Base-by-base conservation (phyloP, 2,329 filamentous ascomycete species). In the Cladosporium sphaerospermum region DNA sequence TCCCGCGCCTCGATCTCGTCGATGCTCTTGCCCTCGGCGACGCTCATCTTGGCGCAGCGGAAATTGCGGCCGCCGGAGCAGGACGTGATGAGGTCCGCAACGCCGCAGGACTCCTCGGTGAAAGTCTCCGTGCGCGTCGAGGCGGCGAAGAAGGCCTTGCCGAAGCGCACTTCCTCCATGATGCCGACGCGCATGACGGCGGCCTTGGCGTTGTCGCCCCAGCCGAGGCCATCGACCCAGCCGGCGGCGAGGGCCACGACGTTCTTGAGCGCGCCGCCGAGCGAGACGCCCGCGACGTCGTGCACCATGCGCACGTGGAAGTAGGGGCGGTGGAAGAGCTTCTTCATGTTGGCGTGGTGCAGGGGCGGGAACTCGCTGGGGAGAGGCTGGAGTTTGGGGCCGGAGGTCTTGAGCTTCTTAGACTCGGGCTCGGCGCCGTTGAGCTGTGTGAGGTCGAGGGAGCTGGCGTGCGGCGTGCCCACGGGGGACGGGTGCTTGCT, bases 171-270 rank as follows among this genome's bases (percentile, higher is more conserved):
- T 86, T 96, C 96, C 74, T 99, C 93, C 62, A 96, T 79, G 43
- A 99, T 82, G 7, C 93, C 93, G 16, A 97, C 86, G 40, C 93
- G 88, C 89, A 99, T 97, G 56, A 99, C 85, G 43, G 93, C 93
- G n/a, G 93, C 90, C 76, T 99, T 97, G 60, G 92, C 92, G 63
- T 97, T 99, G 76, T 97, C 91, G 65, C 93, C 93, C 92, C 93
- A 99, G 60, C 92, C 92, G 57, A 92, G 82, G 34, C 93, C 93
- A 60, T 96, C 89, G 42, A 97, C 90, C 71, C 95, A 99, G 54
- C 93, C 93, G 32, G 93, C 91, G 4, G 90, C 92, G 14, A 99
- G 76, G 4, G 93, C 93, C 52, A 99, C 89, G 59, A 99, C 86
- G 76, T 99, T 99, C 79, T 99, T 99, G 62, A 99, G 77, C 0